Conservation (phyloP, 768 basidiomycete genomes). For the Tricholoma hemisulphureum region DNA sequence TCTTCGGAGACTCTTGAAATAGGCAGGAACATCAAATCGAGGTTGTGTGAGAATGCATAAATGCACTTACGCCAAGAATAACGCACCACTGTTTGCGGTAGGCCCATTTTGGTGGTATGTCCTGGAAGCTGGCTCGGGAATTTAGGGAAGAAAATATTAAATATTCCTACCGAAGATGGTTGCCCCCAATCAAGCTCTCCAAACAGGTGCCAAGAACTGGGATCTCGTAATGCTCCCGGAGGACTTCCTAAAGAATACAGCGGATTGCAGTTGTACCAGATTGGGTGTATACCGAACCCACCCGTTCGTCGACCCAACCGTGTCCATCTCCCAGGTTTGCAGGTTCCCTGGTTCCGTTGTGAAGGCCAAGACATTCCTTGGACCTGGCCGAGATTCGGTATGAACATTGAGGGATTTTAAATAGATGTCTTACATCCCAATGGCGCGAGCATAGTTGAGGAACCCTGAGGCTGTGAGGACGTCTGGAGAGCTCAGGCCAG, state of each 20-base stretch:
- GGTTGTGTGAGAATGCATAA: not conserved
- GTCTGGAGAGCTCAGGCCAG: constrained; percentile 47
- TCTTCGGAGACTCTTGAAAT: constrained; percentile 3
- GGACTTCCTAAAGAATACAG: constrained; percentile 51
- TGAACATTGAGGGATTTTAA: not conserved
- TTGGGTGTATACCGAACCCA: constrained; percentile 5
- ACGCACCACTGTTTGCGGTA: constrained; percentile 20
- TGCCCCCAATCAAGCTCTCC: constrained; percentile 67
- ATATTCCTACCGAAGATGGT: constrained; percentile 55
- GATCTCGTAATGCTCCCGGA: constrained; percentile 67
- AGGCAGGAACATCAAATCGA: no score
- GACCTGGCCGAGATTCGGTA: constrained; percentile 24
- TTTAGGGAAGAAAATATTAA: not conserved
- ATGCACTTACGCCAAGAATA: constrained; percentile 19
- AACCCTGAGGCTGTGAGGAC: constrained; percentile 49
- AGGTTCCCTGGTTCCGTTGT: constrained; percentile 51
- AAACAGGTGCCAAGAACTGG: constrained; percentile 67
- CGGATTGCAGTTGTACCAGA: not conserved
- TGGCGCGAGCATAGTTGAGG: constrained; percentile 49
- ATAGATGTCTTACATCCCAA: constrained; percentile 48
- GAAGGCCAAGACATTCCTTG: constrained; percentile 66
- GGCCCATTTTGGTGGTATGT: constrained; percentile 21
- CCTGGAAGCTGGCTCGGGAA: constrained; percentile 4
- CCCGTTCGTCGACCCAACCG: constrained; percentile 44
- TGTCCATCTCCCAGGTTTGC: constrained; percentile 73